Evolutionary conservation across 306 rosid species (phyloP), one percentile per base, ranked within the genome.

Genomic region (Trifolium subterraneum): DNA sequence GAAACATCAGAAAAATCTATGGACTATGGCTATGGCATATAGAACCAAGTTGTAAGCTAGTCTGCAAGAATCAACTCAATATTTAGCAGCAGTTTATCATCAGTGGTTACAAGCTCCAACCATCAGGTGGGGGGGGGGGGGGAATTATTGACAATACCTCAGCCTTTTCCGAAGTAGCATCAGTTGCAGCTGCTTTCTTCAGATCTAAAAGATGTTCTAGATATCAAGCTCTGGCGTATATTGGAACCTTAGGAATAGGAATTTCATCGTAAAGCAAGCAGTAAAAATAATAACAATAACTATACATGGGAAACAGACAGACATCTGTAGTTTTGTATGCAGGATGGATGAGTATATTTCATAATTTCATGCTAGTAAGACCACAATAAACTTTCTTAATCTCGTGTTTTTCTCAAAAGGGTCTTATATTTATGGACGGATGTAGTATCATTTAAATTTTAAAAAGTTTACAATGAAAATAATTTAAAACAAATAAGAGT

Each of bases 1-100:
- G n/a, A n/a, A n/a, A n/a, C n/a, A n/a, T n/a, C n/a, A n/a, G n/a
- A n/a, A n/a, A n/a, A n/a, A n/a, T n/a, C n/a, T n/a, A n/a, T n/a
- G n/a, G n/a, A n/a, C n/a, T n/a, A n/a, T n/a, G n/a, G n/a, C n/a
- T n/a, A n/a, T n/a, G n/a, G n/a, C n/a, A n/a, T n/a, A n/a, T n/a
- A 62, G 99, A 95, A 71, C 99, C 99, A 75, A 95, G 86, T 80
- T 92, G 97, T 74, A 95, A 84, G 86, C 99, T 92, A 56, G 92
- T 92, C 99, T 95, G 96, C 87, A 86, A 60, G 70, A 78, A 81
- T 13, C 55, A 79, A 75, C 31, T 44, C 64, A 58, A 71, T 60
- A 62, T 62, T 76, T 48, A 69, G 64, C 76, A 18, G 66, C 75
- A 47, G 42, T 67, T 16, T 79, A 10, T 52, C 33, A 44, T 54